Base-by-base conservation (phyloP, 2,329 filamentous ascomycete genomes). In the Tolypocladium sp. region DNA sequence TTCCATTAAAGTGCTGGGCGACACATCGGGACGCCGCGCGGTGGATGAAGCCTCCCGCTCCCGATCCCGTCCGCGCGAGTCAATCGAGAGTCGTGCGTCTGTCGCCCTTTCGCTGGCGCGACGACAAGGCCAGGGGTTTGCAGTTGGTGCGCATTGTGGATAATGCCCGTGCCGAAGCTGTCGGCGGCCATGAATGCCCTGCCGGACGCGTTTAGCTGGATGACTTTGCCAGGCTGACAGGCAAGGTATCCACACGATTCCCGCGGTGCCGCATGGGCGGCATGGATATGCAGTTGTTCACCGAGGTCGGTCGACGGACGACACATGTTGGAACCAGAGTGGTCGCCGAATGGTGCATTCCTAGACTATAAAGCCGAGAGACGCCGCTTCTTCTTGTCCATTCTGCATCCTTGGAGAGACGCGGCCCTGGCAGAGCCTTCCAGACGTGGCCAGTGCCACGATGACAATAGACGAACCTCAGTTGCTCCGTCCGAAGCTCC, bases 1-100 rank as follows among this genome's bases (percentile, higher is more conserved):
- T 58, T 60, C 57, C 35, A 56, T 56, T 56, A n/a, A 52, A 57
- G 54, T 58, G 40, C 60, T 30, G 49, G 44, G n/a, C 27, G 10
- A 33, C 41, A 15, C 54, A 41, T 33, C 22, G 41, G 57, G 37
- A 54, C 53, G 46, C 41, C 52, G 55, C 57, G 59, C 53, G 38
- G 56, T 27, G 56, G 22, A 41, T 56, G 54, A 56, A 56, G 54
- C 54, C 54, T 56, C 54, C 54, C 54, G 54, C 38, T 42, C 38
- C 54, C 54, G 54, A 56, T 56, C 54, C 54, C 54, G 54, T 44
- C 38, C 38, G 27, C 25, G 38, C 25, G 54, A 52, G 20, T 46
- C 44, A 27, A 25, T 22, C 44, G 41, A 46, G 44, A 46, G 44
- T 22, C 20, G 17, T 51, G 15, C 44, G 25, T 51, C 17, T 9